Base-by-base conservation (phyloP, 306 rosid species). In the Vigna nakashimae region DNA sequence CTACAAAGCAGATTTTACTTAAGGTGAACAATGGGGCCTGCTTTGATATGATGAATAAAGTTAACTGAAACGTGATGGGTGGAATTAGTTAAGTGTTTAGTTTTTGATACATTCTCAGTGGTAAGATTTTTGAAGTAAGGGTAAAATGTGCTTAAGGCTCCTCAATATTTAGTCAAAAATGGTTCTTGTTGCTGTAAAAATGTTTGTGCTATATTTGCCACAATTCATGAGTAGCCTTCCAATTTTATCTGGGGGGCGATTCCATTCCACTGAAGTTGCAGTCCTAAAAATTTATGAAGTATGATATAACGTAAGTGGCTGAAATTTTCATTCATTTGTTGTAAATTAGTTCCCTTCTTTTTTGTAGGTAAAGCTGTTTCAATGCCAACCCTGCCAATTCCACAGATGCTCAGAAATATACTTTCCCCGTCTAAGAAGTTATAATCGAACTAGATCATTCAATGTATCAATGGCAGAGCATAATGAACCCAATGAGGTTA, bases 401-500 rank as follows among this genome's bases (percentile, higher is more conserved):
- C 82, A 26, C 59, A 79, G 79, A 57, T 66, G 53, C 66, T 51
- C 89, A 34, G 40, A 71, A 64, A 15, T 36, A 43, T 56, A 43
- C 62, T 18, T 72, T 71, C 57, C 75, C 14, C 71, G 8, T 66
- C 73, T 20, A 82, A 79, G 80, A 26, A n/a, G 26, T 24, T 13
- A 49, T 75, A 46, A 62, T 10, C 76, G 43, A 38, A 60, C 74
- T 17, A 15, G 16, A 66, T 79, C 82, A 22, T 16, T 82, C 59
- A 86, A 79, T 77, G 86, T 66, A 43, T 75, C 84, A 11, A 59
- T 46, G 82, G 82, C 80, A 10, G 86, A 82, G 12, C 62, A 75
- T 67, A 82, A 82, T 52, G 86, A 79, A 32, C 71, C 84, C n/a
- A 46, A 53, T 26, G 84, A 72, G 32, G 80, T 82, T 42, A 66